Evolutionary conservation across 805 yeast species (phyloP), one percentile per base, ranked within the genome.

Genomic region (Maudiozyma turicensis): DNA sequence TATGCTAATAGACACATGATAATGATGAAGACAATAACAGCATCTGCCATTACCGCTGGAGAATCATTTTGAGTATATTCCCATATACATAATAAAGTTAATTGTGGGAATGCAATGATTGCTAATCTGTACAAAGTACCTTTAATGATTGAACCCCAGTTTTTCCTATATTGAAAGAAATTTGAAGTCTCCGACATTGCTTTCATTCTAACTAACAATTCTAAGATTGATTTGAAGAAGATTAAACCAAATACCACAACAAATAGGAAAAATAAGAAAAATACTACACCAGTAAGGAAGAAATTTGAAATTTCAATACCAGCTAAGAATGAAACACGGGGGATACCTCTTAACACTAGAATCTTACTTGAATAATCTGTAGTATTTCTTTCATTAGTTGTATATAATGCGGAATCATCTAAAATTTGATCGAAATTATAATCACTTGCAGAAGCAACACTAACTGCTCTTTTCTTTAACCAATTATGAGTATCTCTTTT

Each of bases 121-220:
- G 86, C 78, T 59, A 90, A 74, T 63, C 99, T 77, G 73, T 83
- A 93, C 51, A 93, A 67, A 7, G 93, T 78, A 45, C 99, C 99
- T 67, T 90, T 91, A 60, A 86, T 80, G 58, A 88, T 78, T n/a
- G 77, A 73, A 26, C 80, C 71, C 96, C 95, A 93, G 58, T 87
- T 84, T 49, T 72, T 73, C 65, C 99, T 80, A 65, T 82, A 91
- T 52, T 83, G 89, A 48, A 73, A 69, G 63, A 87, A 86, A 65
- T 82, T 82, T 40, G 81, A 77, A 11, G 65, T 58, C 50, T 70
- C 74, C 42, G 78, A 78, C 71, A 86, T 74, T 14, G 76, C 60
- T 32, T 80, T 76, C 4, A 84, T 66, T 55, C 81, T 74, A 34
- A 82, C 76, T 46, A 74, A 72, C 44, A 78, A 74, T 66, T 82